Conservation (phyloP, 116 monocot species). For the Posidonia oceanica region DNA sequence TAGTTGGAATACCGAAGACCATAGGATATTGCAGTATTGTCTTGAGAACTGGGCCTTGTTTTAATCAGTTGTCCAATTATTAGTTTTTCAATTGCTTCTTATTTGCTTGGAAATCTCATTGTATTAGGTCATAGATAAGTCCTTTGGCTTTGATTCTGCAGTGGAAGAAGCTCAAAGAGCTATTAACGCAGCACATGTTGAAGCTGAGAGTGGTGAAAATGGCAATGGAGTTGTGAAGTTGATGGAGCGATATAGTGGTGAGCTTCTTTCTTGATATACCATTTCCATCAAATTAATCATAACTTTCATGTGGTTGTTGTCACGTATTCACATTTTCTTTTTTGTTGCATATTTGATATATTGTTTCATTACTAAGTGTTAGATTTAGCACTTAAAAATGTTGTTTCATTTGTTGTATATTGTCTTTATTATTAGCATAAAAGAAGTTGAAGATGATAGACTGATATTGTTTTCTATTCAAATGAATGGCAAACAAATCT, state of each 20-base stretch:
- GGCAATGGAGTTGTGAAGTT: constrained; percentile 82
- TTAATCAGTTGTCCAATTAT: too few relatives aligned
- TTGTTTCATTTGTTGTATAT: too few relatives aligned
- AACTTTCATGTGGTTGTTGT: too few relatives aligned
- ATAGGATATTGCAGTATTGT: constrained; percentile 52
- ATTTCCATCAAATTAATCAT: neutral
- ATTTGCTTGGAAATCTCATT: neutral
- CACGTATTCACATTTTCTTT: too few relatives aligned
- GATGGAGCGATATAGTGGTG: constrained; percentile 87
- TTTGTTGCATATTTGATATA: too few relatives aligned
- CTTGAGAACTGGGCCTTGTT: neutral
- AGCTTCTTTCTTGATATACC: constrained; percentile 6
- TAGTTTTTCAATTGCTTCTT: neutral
- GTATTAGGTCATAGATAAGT: constrained; percentile 72
- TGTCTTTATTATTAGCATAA: too few relatives aligned
- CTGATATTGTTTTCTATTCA: too few relatives aligned
- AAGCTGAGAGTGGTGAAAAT: constrained; percentile 71
- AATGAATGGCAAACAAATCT: too few relatives aligned
- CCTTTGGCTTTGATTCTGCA: constrained; percentile 89
- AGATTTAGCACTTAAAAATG: too few relatives aligned
- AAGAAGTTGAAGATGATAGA: too few relatives aligned
- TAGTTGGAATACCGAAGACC: constrained; percentile 50
- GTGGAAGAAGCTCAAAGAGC: constrained; percentile 90
- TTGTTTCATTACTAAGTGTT: too few relatives aligned
- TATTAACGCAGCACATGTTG: constrained; percentile 87